Percentiles rank a stretch among this genome's conserved stretches.
Evolutionary conservation across 306 rosid species (phyloP).

Genomic region (Albizia julibrissin): DNA sequence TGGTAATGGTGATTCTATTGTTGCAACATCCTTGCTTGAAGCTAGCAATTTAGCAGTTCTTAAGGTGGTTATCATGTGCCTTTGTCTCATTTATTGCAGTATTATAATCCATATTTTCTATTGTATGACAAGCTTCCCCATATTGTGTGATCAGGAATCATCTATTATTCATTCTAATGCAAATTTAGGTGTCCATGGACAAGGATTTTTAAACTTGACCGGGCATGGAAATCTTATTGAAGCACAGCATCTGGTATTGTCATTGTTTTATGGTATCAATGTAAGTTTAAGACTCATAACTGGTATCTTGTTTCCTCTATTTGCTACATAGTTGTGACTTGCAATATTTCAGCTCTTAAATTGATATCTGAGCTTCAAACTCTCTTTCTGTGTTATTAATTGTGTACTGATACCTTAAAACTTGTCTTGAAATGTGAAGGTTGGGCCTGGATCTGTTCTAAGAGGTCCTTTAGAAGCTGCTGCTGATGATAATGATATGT

Average conservation of each 20-base stretch:
- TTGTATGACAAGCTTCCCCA: constrained; percentile 32
- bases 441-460: constrained; percentile 84
- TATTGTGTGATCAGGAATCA: constrained; percentile 65
- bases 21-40: constrained; percentile 86
- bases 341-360: constrained; percentile 15
- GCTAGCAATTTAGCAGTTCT: constrained; percentile 96
- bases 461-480: constrained; percentile 80
- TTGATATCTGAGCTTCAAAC: constrained; percentile 25
- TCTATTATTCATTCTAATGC: constrained; percentile 91
- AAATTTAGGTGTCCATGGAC: constrained; percentile 97
- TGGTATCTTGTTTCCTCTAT: constrained; percentile 24
- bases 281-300: constrained; percentile 54
- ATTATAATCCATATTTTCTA: constrained; percentile 31
- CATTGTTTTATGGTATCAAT: constrained; percentile 71
- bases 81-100: constrained; percentile 28
- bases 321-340: constrained; percentile 21
- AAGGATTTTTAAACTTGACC: constrained; percentile 87
- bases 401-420: constrained; percentile 33
- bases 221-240: constrained; percentile 94
- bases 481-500: constrained; percentile 46
- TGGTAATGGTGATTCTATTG: constrained; percentile 68
- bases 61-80: constrained; percentile 54
- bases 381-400: constrained; percentile 15
- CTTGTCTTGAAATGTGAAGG: constrained; percentile 53
- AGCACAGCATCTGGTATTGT: constrained; percentile 84